Evolutionary conservation across 345 rosid species (phyloP), one percentile per base, ranked within the genome.

Genomic region (Ailanthus altissimus): DNA sequence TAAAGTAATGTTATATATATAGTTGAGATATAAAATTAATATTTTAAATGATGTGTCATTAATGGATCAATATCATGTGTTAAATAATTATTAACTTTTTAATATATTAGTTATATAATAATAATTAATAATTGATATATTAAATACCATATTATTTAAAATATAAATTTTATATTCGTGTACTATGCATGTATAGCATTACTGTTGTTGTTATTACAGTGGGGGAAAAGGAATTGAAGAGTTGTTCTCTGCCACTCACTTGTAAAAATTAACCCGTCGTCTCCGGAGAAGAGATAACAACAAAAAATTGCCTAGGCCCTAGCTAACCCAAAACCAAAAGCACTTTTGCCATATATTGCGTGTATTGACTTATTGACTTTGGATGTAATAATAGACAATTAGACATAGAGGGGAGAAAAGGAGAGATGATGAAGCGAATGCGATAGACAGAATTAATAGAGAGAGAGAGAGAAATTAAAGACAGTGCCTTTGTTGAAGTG

Each of bases 401-500:
- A 32, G 38, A 32, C 38, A 32, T 1, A 43, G 46, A 32, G 13
- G 36, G 21, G 16, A 23, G 80, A 80, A 80, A 71, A 71, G 50
- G 73, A 66, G 72, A 65, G 66, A 11, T 61, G 42, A 67, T 67
- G 67, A 6, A 8, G 53, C 18, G 9, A 9, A 8, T 46, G 57
- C 57, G n/a, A n/a, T 54, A 20, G 25, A 54, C 59, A 54, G 59
- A 54, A 54, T 54, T 54, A 54, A 11, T n/a, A 56, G 15, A 3
- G 2, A 0, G 65, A 18, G 26, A 14, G 1, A 21, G 15, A 49
- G 26, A 70, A 64, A 56, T 16, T 73, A 73, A 78, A 54, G 74
- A 75, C n/a, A 75, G 63, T 8, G 32, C 78, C 82, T 80, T 75
- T 69, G 75, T 79, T 77, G 75, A 80, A 84, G 74, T 86, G 89